A percentile compares a stretch with the other conserved stretches of the same genome.
Conservation (phyloP, 75 land plant genomes). For the Cupressus sempervirens region DNA sequence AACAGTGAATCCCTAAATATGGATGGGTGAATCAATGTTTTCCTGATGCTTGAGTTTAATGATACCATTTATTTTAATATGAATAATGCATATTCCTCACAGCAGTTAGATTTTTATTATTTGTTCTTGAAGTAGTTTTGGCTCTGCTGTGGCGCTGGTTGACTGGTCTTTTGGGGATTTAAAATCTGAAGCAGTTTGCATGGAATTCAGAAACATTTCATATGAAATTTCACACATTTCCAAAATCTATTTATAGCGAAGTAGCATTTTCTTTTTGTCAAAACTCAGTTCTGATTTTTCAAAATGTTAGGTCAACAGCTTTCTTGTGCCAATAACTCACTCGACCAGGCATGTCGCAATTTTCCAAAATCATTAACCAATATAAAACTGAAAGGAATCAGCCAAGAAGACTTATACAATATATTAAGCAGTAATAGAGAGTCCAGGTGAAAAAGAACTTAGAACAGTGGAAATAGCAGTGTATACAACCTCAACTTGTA, state of each 20-base stretch:
- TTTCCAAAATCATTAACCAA: neutral
- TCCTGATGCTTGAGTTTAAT: neutral
- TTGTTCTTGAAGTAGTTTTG: neutral
- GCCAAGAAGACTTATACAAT: neutral
- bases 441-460: neutral
- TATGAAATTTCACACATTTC: neutral
- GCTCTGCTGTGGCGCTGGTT: neutral
- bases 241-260: neutral
- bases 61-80: neutral
- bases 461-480: neutral
- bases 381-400: neutral
- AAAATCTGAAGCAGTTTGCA: neutral
- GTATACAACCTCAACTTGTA: neutral
- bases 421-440: neutral
- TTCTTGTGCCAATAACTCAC: neutral
- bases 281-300: neutral
- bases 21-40: neutral
- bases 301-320: neutral
- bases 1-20: neutral
- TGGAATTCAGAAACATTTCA: neutral
- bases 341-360: neutral
- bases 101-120: neutral
- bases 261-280: neutral
- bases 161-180: neutral
- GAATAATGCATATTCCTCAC: neutral